A percentile compares a stretch with the other conserved stretches of the same genome.
phyloP scores from a whole-genome alignment of 2,329 filamentous ascomycete genomes.

The Fusarium illudens region DNA sequence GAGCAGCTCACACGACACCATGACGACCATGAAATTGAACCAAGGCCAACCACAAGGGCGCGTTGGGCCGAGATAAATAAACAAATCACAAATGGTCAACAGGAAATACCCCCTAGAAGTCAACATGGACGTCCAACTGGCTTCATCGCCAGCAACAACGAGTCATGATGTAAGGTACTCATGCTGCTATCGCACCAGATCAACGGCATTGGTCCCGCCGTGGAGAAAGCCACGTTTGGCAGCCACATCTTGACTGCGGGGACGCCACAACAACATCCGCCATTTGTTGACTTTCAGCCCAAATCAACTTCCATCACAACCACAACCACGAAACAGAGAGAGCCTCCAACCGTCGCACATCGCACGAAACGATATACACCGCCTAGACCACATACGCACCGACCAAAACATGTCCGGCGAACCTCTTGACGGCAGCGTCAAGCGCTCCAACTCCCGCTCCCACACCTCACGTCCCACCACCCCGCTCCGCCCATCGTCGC shows the following conservation, averaged over 20 bases:
- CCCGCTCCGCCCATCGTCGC: conserved; percentile 87
- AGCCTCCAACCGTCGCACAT: not conserved
- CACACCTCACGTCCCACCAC: conserved; percentile 84
- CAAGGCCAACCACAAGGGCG: not conserved
- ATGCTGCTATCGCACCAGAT: conserved; percentile 1
- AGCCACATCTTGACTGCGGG: conserved; percentile 27
- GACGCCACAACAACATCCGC: conserved; percentile 21
- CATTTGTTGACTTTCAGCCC: conserved; percentile 31
- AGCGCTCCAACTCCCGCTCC: conserved; percentile 67
- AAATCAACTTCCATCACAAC: conserved; percentile 8
- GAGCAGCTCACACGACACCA: conserved; percentile 12
- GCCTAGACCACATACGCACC: not conserved
- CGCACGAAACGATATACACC: not conserved
- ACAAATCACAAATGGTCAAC: not conserved
- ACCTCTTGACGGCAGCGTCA: conserved; percentile 37
- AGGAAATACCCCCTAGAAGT: not conserved
- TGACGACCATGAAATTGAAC: not conserved
- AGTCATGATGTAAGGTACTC: conserved; percentile 2
- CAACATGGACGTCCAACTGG: not conserved
- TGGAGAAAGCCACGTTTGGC: conserved; percentile 19
- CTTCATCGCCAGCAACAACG: not conserved
- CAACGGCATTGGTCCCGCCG: not conserved
- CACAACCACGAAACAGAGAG: not conserved
- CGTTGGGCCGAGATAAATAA: not conserved
- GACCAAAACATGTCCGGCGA: conserved; percentile 40